Evolutionary conservation across 306 rosid genomes (phyloP).

Genomic region (Cicer arietinum): DNA sequence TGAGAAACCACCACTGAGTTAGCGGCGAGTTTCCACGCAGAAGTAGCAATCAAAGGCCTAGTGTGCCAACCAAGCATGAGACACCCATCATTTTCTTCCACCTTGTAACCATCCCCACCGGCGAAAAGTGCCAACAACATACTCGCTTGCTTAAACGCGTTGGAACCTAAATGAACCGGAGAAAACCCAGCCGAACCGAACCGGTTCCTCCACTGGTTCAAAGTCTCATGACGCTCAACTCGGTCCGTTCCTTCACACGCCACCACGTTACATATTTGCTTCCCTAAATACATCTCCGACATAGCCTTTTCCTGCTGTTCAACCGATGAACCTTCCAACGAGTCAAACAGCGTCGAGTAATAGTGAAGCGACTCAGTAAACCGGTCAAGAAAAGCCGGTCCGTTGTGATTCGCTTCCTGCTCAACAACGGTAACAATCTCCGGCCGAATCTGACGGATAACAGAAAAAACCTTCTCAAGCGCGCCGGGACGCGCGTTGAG

Average conservation of each 20-base stretch:
- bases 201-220: slow-evolving; percentile 78
- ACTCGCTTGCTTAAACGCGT: slow-evolving; percentile 94
- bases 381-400: slow-evolving; percentile 70
- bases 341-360: slow-evolving; percentile 92
- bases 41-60: slow-evolving; percentile 84
- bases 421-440: slow-evolving; percentile 87
- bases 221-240: slow-evolving; percentile 82
- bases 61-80: slow-evolving; percentile 91
- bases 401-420: slow-evolving; percentile 88
- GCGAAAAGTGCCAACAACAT: slow-evolving; percentile 72
- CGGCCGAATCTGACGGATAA: slow-evolving; percentile 74
- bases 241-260: slow-evolving; percentile 89
- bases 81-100: slow-evolving; percentile 82
- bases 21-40: slow-evolving; percentile 75
- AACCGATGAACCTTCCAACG: slow-evolving; percentile 79
- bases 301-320: slow-evolving; percentile 66
- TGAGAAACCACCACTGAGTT: slow-evolving; percentile 41
- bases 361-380: slow-evolving; percentile 91
- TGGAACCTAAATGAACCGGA: slow-evolving; percentile 82
- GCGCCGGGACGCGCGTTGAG: slow-evolving; percentile 83
- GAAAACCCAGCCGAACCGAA: slow-evolving; percentile 62
- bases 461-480: slow-evolving; percentile 74
- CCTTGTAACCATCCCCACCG: slow-evolving; percentile 87
- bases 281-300: slow-evolving; percentile 89
- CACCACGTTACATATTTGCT: slow-evolving; percentile 89